phyloP scores from a whole-genome alignment of 1,284 basidiomycete genomes.

The Marasmius tenuissimus region DNA sequence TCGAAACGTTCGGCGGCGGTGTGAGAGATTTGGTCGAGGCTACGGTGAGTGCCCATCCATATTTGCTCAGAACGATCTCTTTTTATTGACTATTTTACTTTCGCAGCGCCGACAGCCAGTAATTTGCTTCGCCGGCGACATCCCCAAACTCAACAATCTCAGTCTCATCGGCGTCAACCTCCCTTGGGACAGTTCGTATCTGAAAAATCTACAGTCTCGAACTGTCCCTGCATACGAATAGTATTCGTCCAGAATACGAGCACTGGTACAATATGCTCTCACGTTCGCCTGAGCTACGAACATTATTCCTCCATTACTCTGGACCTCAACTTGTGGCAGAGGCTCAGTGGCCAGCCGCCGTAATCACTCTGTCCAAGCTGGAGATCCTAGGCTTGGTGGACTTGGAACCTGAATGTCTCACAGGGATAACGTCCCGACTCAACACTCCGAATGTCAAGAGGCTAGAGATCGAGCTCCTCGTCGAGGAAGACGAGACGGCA shows the following conservation, averaged over 20 bases:
- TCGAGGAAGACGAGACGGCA: slow-evolving; percentile 34
- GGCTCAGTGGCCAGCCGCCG: slow-evolving; percentile 31
- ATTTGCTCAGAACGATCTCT: neutral
- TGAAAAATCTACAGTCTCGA: slow-evolving; percentile 51
- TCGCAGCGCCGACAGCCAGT: no score
- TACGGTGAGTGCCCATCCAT: slow-evolving; percentile 25
- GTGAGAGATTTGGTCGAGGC: slow-evolving; percentile 49
- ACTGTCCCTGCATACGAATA: slow-evolving; percentile 57
- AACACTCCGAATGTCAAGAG: slow-evolving; percentile 41
- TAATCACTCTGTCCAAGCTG: slow-evolving; percentile 39
- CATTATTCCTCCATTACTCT: slow-evolving; percentile 55
- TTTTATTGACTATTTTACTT: no score
- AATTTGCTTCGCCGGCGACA: slow-evolving; percentile 47
- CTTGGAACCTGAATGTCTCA: slow-evolving; percentile 50
- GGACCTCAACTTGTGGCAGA: slow-evolving; percentile 31
- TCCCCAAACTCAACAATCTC: slow-evolving; percentile 50
- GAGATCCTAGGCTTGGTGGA: slow-evolving; percentile 49
- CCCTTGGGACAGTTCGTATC: slow-evolving; percentile 57
- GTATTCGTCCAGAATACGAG: slow-evolving; percentile 51
- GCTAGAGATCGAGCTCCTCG: slow-evolving; percentile 45
- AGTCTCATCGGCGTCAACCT: slow-evolving; percentile 65
- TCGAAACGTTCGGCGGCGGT: slow-evolving; percentile 50
- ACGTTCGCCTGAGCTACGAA: slow-evolving; percentile 43
- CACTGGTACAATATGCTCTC: slow-evolving; percentile 54
- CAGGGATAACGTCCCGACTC: slow-evolving; percentile 26